These are phyloP conservation scores for Viola pubescens DNA, from an alignment of 441 rosid species.

Conservation along the genomic window DNA sequence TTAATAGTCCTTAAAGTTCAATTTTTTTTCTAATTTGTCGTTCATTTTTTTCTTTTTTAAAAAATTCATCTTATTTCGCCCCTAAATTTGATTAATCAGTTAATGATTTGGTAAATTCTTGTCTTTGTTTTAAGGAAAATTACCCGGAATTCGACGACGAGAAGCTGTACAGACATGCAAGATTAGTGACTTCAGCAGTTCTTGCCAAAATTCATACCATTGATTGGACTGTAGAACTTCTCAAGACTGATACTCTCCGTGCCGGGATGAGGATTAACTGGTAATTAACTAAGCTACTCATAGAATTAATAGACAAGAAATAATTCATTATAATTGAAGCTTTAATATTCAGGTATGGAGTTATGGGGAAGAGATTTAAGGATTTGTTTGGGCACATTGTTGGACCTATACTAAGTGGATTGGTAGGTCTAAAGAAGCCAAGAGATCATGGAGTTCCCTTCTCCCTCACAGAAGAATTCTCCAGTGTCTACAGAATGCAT, in stretches of 20 bases:
- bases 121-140: constrained; percentile 26
- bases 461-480: constrained; percentile 60
- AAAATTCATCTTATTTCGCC: no score
- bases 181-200: constrained; percentile 63
- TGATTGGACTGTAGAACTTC: constrained; percentile 70
- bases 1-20: no score
- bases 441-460: constrained; percentile 66
- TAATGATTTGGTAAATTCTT: background rate
- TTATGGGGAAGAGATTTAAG: constrained; percentile 56
- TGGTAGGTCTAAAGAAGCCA: constrained; percentile 56
- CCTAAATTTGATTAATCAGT: background rate
- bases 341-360: constrained; percentile 27
- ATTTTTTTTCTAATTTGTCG: no score
- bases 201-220: constrained; percentile 75
- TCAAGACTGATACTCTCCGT: constrained; percentile 52
- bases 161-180: constrained; percentile 47
- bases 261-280: constrained; percentile 70
- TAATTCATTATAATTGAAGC: background rate
- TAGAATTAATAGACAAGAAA: background rate
- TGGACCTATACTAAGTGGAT: constrained; percentile 49
- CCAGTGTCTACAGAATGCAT: constrained; percentile 62
- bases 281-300: constrained; percentile 21
- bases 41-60: no score
- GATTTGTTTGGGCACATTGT: constrained; percentile 43
- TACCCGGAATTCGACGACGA: constrained; percentile 52